Percentiles rank a stretch among this genome's conserved stretches.
Evolutionary conservation across 2,329 filamentous ascomycete species (phyloP).

Genomic region (Aspergillus uvarum): DNA sequence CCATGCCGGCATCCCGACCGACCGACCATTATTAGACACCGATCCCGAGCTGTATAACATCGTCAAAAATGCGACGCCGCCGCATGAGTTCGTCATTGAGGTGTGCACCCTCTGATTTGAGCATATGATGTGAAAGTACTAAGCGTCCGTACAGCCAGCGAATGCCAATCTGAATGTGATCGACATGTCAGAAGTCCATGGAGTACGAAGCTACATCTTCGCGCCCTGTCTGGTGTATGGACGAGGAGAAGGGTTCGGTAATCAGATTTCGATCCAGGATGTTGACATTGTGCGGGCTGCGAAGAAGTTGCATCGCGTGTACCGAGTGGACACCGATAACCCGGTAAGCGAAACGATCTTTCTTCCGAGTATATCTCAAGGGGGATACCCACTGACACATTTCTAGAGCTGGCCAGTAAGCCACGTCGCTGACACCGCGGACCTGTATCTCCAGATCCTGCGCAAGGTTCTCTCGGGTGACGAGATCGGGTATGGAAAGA

Average conservation of each 20-base stretch:
- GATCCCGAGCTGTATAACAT: constrained; percentile 46
- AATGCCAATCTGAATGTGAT: constrained; percentile 47
- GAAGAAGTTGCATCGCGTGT: constrained; percentile 41
- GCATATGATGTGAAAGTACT: not conserved
- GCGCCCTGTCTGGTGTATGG: constrained; percentile 56
- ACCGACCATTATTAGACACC: constrained; percentile 45
- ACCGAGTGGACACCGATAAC: constrained; percentile 42
- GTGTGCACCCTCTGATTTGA: not conserved
- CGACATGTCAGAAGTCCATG: constrained; percentile 43
- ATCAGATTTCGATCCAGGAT: constrained; percentile 54
- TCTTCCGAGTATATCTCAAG: not conserved
- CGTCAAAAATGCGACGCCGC: constrained; percentile 39
- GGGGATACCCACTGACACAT: not conserved
- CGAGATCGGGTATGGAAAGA: constrained; percentile 41
- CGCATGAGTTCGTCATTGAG: constrained; percentile 31
- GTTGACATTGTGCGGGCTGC: constrained; percentile 51
- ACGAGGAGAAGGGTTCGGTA: constrained; percentile 52
- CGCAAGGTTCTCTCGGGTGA: constrained; percentile 44
- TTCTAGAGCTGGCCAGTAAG: constrained; percentile 54
- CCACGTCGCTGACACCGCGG: constrained; percentile 51
- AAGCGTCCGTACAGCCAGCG: constrained; percentile 32
- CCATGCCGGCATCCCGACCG: constrained; percentile 47
- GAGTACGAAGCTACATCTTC: constrained; percentile 55
- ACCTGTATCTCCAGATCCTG: constrained; percentile 49
- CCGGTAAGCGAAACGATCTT: constrained; percentile 25